A percentile compares a stretch with the other conserved stretches of the same genome.
These are phyloP conservation scores for Petasospora fabianii DNA, from an alignment of 1,139 yeast genomes.

Conservation along the genomic window DNA sequence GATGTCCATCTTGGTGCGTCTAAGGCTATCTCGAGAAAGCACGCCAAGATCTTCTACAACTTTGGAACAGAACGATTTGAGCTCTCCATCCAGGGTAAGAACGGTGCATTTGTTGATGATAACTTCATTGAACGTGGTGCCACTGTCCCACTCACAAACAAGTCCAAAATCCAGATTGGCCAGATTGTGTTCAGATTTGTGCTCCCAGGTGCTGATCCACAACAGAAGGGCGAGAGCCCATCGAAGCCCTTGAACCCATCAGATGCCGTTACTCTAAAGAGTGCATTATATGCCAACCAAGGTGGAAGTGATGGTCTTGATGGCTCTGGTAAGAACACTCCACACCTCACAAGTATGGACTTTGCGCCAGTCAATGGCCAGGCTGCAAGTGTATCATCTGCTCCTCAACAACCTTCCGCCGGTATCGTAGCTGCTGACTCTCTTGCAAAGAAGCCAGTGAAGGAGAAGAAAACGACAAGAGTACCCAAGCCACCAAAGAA, in stretches of 20 bases:
- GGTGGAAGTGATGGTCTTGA: conserved; percentile 10
- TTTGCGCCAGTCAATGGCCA: conserved; percentile 20
- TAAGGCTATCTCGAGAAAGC: conserved; percentile 87
- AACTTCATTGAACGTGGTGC: conserved; percentile 82
- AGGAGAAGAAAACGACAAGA: conserved; percentile 44
- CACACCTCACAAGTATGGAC: conserved; percentile 21
- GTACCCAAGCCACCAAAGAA: conserved; percentile 55
- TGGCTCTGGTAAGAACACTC: conserved; percentile 17
- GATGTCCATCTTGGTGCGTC: conserved; percentile 91
- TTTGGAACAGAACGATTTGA: conserved; percentile 94
- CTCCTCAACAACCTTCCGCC: not conserved
- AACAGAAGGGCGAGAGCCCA: conserved; percentile 22
- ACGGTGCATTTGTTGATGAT: conserved; percentile 95
- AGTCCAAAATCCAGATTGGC: conserved; percentile 87
- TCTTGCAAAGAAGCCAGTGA: conserved; percentile 24
- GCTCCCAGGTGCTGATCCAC: conserved; percentile 47
- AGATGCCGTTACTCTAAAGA: conserved; percentile 26
- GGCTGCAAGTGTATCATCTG: not conserved
- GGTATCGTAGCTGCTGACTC: conserved; percentile 5
- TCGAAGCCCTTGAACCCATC: conserved; percentile 28
- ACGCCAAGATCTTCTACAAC: conserved; percentile 91
- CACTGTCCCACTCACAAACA: conserved; percentile 79
- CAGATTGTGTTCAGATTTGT: conserved; percentile 86
- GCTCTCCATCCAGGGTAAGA: conserved; percentile 83
- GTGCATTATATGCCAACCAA: conserved; percentile 24